Evolutionary conservation across 345 rosid species (phyloP).

Genomic region (Eucalyptus microcorys): DNA sequence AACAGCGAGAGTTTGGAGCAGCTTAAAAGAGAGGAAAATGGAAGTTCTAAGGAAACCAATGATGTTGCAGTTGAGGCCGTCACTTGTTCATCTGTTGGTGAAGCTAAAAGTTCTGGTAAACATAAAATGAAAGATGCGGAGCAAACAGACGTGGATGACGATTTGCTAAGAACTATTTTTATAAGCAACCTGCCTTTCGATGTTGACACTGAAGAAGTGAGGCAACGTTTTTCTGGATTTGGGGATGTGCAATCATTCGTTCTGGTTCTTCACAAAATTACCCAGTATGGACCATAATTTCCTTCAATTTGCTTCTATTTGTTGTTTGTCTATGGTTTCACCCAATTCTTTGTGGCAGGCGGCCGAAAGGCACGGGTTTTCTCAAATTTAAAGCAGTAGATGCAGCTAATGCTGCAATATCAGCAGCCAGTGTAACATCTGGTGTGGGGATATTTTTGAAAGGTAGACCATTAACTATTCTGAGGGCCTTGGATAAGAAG

Average conservation of each 20-base stretch:
- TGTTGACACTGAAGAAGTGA: slow-evolving; percentile 53
- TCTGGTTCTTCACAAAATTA: slow-evolving; percentile 77
- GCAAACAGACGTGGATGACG: slow-evolving; percentile 36
- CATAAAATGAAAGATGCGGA: slow-evolving; percentile 12
- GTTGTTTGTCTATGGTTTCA: background rate
- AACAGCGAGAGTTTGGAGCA: slow-evolving; percentile 11
- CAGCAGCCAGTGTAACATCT: slow-evolving; percentile 53
- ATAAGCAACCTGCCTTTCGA: slow-evolving; percentile 87
- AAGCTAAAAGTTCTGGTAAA: slow-evolving; percentile 24
- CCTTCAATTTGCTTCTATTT: background rate
- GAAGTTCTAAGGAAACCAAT: slow-evolving; percentile 5
- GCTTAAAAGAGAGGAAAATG: slow-evolving; percentile 6
- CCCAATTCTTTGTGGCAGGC: slow-evolving; percentile 33
- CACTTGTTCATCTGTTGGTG: slow-evolving; percentile 7
- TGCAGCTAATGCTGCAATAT: slow-evolving; percentile 57
- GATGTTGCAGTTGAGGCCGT: slow-evolving; percentile 11
- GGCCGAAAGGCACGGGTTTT: slow-evolving; percentile 87
- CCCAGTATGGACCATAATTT: slow-evolving; percentile 41
- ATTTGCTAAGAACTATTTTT: slow-evolving; percentile 63
- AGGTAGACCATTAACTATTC: slow-evolving; percentile 67
- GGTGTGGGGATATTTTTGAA: slow-evolving; percentile 65
- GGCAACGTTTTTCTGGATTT: slow-evolving; percentile 58
- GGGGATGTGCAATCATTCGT: slow-evolving; percentile 64
- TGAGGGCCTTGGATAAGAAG: slow-evolving; percentile 78
- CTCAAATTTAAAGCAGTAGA: slow-evolving; percentile 73